Conservation (phyloP, 2,329 filamentous ascomycete species). For the Didymosphaeria variabile region DNA sequence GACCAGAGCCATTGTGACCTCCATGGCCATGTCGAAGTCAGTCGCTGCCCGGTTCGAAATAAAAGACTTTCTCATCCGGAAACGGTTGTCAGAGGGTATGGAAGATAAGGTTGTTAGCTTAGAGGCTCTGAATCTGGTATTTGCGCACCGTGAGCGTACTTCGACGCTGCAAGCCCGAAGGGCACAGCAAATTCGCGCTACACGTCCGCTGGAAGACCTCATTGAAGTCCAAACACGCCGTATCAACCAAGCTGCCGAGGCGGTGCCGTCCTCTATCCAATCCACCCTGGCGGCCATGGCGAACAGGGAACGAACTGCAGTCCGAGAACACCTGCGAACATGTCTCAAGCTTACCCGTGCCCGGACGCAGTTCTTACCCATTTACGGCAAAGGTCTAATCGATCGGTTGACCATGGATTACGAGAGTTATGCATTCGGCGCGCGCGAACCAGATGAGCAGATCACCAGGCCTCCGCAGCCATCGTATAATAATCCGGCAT, state of each 20-base stretch:
- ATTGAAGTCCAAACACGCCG: conserved; percentile 73
- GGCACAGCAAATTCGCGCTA: conserved; percentile 65
- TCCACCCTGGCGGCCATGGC: conserved; percentile 74
- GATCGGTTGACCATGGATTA: conserved; percentile 72
- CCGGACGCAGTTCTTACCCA: conserved; percentile 79
- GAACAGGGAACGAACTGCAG: conserved; percentile 74
- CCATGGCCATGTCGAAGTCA: conserved; percentile 88
- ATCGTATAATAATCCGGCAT: conserved; percentile 16
- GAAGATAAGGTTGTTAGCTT: conserved; percentile 73
- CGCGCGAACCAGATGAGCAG: conserved; percentile 49
- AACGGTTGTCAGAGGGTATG: conserved; percentile 68
- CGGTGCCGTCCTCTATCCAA: conserved; percentile 68
- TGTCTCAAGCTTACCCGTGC: conserved; percentile 83
- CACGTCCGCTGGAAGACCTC: conserved; percentile 73
- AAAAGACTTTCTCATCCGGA: conserved; percentile 75
- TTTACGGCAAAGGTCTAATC: conserved; percentile 84
- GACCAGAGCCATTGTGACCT: conserved; percentile 94
- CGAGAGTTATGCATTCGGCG: conserved; percentile 44
- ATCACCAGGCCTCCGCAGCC: conserved; percentile 21
- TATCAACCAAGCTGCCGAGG: conserved; percentile 59
- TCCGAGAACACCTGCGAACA: conserved; percentile 77
- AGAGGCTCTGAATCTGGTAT: conserved; percentile 80
- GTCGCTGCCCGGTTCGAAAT: conserved; percentile 77
- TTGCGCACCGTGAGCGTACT: conserved; percentile 70
- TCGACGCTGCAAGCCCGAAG: conserved; percentile 63